Evolutionary conservation across 1,284 basidiomycete genomes (phyloP).

Genomic region (Moniliophthora roreri): DNA sequence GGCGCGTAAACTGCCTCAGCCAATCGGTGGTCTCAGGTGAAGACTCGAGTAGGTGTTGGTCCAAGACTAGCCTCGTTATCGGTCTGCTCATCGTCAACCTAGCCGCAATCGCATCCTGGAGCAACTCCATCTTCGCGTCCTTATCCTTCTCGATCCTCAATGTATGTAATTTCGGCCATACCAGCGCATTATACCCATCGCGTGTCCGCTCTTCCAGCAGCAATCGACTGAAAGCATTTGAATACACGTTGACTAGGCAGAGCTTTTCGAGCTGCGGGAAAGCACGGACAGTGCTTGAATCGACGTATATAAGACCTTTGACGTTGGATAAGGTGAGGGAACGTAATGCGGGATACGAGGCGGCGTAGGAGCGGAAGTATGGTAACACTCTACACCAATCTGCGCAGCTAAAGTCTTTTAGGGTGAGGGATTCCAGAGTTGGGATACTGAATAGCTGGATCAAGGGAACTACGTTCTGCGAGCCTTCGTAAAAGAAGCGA

Average conservation of each 20-base stretch:
- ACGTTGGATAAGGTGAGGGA: constrained; percentile 12
- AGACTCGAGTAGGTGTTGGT: constrained; percentile 6
- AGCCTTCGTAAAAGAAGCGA: constrained; percentile 14
- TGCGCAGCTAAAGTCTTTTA: constrained; percentile 14
- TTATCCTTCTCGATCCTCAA: constrained; percentile 13
- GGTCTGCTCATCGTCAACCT: constrained; percentile 8
- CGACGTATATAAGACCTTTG: constrained; percentile 17
- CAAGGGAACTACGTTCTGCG: constrained; percentile 13
- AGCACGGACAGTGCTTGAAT: constrained; percentile 15
- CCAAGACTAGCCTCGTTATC: constrained; percentile 7
- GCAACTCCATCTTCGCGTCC: constrained; percentile 9
- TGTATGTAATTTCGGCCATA: constrained; percentile 14
- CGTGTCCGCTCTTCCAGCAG: constrained; percentile 13
- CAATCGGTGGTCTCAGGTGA: background rate
- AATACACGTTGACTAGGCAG: constrained; percentile 12
- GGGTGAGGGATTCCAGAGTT: constrained; percentile 11
- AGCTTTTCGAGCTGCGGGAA: constrained; percentile 15
- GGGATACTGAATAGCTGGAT: constrained; percentile 15
- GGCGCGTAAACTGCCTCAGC: background rate
- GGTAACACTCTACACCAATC: constrained; percentile 18
- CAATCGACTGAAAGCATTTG: constrained; percentile 16
- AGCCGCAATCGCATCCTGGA: constrained; percentile 11
- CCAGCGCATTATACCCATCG: constrained; percentile 12
- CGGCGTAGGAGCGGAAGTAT: constrained; percentile 16
- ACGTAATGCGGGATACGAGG: constrained; percentile 12